Percentiles rank a stretch among this genome's conserved stretches.
These are phyloP conservation scores for Neurospora sp. DNA, from an alignment of 2,329 filamentous ascomycete species.

Conservation along the genomic window DNA sequence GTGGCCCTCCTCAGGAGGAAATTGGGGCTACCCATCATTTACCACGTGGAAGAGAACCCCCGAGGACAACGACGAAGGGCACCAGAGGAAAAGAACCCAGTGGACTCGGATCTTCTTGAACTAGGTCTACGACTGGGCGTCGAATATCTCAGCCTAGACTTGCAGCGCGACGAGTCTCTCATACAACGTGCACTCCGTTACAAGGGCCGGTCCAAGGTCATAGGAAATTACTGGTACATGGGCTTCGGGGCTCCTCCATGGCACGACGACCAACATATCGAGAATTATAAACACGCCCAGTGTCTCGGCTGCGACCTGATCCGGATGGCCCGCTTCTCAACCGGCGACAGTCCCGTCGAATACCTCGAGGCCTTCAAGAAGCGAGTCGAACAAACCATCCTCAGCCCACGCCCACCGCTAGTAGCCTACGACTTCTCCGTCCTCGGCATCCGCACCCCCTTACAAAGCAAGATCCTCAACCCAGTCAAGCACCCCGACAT, in stretches of 20 bases:
- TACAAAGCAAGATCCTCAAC: conserved; percentile 40
- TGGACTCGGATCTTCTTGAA: conserved; percentile 48
- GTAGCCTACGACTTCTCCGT: conserved; percentile 36
- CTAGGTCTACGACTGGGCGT: conserved; percentile 57
- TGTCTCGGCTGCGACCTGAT: conserved; percentile 51
- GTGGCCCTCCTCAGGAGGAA: conserved; percentile 48
- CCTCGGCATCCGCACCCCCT: conserved; percentile 30
- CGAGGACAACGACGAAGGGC: conserved; percentile 31
- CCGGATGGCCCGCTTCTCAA: conserved; percentile 48
- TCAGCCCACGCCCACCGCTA: conserved; percentile 40
- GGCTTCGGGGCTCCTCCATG: conserved; percentile 40
- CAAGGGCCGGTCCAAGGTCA: conserved; percentile 49
- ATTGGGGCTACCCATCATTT: conserved; percentile 46
- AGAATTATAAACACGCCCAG: conserved; percentile 44
- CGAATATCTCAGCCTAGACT: conserved; percentile 55
- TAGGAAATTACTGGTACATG: conserved; percentile 45
- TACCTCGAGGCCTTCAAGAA: conserved; percentile 40
- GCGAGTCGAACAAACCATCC: conserved; percentile 31
- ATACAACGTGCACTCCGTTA: conserved; percentile 39
- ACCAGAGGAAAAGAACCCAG: conserved; percentile 27
- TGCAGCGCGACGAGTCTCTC: conserved; percentile 42
- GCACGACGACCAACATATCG: conserved; percentile 42
- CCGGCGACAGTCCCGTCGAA: conserved; percentile 44
- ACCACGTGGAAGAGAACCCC: conserved; percentile 43
- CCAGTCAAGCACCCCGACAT: conserved; percentile 38